These are phyloP conservation scores for Arthrobotrys iridis DNA, from an alignment of 2,329 filamentous ascomycete genomes.

Conservation along the genomic window DNA sequence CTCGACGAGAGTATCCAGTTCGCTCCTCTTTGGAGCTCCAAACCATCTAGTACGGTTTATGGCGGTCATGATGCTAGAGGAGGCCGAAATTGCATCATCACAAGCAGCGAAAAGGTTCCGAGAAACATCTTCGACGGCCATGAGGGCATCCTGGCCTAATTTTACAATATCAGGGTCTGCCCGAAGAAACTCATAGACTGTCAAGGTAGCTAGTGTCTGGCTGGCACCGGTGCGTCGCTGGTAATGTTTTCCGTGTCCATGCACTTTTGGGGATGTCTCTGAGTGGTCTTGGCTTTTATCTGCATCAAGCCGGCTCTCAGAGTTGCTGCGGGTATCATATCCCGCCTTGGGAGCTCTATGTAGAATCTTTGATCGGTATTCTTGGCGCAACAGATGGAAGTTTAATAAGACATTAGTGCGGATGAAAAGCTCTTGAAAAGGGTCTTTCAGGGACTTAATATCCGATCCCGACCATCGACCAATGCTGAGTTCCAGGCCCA, in stretches of 20 bases:
- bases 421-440: constrained; percentile 48
- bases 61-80: constrained; percentile 32
- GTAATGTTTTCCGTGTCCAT: constrained; percentile 14
- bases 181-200: constrained; percentile 46
- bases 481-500: constrained; percentile 38
- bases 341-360: constrained; percentile 12
- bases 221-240: constrained; percentile 8
- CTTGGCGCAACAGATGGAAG: constrained; percentile 45
- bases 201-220: constrained; percentile 43
- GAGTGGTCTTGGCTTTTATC: constrained; percentile 15
- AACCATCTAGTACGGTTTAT: constrained; percentile 43
- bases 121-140: constrained; percentile 38
- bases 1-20: constrained; percentile 58
- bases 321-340: neutral
- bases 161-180: constrained; percentile 41
- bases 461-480: constrained; percentile 50
- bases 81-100: constrained; percentile 19
- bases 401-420: constrained; percentile 34
- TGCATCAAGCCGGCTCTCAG: neutral
- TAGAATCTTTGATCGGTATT: constrained; percentile 41
- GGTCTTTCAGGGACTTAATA: constrained; percentile 25
- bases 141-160: constrained; percentile 34
- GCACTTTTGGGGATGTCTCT: constrained; percentile 6
- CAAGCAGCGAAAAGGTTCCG: constrained; percentile 30
- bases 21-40: constrained; percentile 26